Evolutionary conservation across 768 basidiomycete species (phyloP), one percentile per base, ranked within the genome.

Genomic region (Tricholoma hemisulphureum): DNA sequence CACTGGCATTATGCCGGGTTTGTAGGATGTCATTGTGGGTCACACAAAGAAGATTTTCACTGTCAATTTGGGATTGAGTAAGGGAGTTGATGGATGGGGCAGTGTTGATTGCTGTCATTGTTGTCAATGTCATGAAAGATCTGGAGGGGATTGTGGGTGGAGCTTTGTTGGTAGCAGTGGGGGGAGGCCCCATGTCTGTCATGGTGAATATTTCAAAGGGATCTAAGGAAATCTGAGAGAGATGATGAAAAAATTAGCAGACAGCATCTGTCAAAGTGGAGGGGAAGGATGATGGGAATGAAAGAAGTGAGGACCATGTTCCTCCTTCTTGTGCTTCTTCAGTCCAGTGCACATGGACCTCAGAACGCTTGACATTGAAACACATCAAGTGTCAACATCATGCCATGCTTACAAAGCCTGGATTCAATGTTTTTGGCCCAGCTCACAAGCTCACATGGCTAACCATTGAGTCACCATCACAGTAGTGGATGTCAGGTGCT

Each of bases 161-260:
- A 14, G n/a, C 28, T 55, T 59, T 59, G 53, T 55, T 55, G 3
- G 46, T 24, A 32, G 58, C 53, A 18, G 53, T 34, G 49, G 53
- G 29, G 31, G 58, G 58, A 59, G 53, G 45, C 26, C 18, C 46
- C 35, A 37, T 21, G 29, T 16, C 45, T n/a, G 48, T 51, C 58
- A 59, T 59, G 43, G 29, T 43, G 48, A 51, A 32, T n/a, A 21
- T 46, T 46, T 46, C 6, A 11, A 21, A 20, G 45, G 4, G 45
- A 46, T 46, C n/a, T 10, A 46, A 24, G 14, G 10, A 14, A 10
- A 29, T 18, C 11, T 24, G n/a, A n/a, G 18, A 3, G 26, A 28
- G 31, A n/a, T 39, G 16, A 18, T 39, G 37, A 39, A 39, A 39
- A 39, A 39, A 39, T n/a, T 4, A 18, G 34, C 34, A 34, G 34